Percentiles rank a stretch among this genome's conserved stretches.
phyloP scores from a whole-genome alignment of 192 early-diverging fungal genomes.

The Backusella macrospora region DNA sequence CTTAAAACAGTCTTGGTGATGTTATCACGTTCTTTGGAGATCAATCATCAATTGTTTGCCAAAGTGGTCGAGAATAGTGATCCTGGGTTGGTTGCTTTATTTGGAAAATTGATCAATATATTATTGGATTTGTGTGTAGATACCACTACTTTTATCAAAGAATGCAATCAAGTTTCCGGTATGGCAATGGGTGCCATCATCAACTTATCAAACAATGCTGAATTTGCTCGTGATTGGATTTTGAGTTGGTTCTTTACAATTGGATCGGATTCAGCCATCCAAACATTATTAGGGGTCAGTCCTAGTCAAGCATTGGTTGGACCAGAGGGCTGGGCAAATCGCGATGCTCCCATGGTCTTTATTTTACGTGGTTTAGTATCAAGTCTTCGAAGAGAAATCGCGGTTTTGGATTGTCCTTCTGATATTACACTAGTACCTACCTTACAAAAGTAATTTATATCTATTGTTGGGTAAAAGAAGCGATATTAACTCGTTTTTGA shows the following conservation, averaged over 20 bases:
- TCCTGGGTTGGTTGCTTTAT: neutral
- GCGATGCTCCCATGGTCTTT: conserved; percentile 43
- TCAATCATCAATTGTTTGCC: conserved; percentile 19
- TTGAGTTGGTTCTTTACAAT: conserved; percentile 36
- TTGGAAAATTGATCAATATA: conserved; percentile 22
- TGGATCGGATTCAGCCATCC: neutral
- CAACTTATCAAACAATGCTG: conserved; percentile 23
- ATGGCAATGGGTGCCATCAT: conserved; percentile 41
- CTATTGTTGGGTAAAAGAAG: neutral
- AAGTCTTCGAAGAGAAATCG: conserved; percentile 44
- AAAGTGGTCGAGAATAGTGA: neutral
- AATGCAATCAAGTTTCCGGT: conserved; percentile 45
- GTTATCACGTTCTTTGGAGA: conserved; percentile 26
- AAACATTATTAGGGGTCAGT: neutral
- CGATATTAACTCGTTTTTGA: neutral
- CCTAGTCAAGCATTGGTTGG: conserved; percentile 10
- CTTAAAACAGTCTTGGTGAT: conserved; percentile 43
- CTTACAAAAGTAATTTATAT: conserved; percentile 24
- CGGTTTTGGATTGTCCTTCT: conserved; percentile 34
- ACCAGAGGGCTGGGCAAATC: conserved; percentile 29
- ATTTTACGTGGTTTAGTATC: conserved; percentile 52
- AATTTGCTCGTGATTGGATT: conserved; percentile 23
- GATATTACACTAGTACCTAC: neutral
- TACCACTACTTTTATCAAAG: conserved; percentile 33
- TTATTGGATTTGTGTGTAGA: conserved; percentile 28